Evolutionary conservation across 1,284 basidiomycete genomes (phyloP), one percentile per base, ranked within the genome.

Genomic region (Irpex lacteus): DNA sequence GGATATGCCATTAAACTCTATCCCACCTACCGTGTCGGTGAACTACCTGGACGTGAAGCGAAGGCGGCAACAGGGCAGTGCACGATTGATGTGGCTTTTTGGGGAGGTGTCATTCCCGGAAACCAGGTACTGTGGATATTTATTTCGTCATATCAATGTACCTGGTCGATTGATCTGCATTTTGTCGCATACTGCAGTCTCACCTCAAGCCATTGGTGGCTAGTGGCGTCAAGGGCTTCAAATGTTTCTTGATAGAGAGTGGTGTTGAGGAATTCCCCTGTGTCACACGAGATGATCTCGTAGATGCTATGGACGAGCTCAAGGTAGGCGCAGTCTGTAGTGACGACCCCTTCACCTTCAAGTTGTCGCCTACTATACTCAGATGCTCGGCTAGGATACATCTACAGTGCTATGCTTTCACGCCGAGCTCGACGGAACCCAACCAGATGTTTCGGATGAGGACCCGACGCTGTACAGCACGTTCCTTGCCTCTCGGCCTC

Each of bases 1-100:
- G 38, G 96, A 98, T 76, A 98, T 98, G 96, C 96, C 96, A 1
- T 81, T 98, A 63, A 98, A 98, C 77, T 96, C 94, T 3, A 94
- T 98, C 63, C 96, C 96, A 0, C 95, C 96, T 0, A 98, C 96
- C 0, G 96, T 94, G 1, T 95, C 93, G 0, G 83, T 94, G 4
- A 79, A 80, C 7, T 88, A 95, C 71, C 81, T 98, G 15, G 76
- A 85, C 56, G 73, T 80, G 36, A 98, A 98, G 77, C 83, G 86
- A 71, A 75, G 9, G 90, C 89, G 1, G 94, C 96, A 1, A 71
- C 76, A 59, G 87, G 85, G 15, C 88, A 95, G 72, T 93, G 91
- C 74, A 87, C 88, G 79, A 85, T 87, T 19, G 96, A 98, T 74
- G 86, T 97, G 21, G 95, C 89, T 0, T 98, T 98, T 76, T 98